These are phyloP conservation scores for Solanum tarapatanum DNA, from an alignment of 257 asterid species.

Conservation along the genomic window DNA sequence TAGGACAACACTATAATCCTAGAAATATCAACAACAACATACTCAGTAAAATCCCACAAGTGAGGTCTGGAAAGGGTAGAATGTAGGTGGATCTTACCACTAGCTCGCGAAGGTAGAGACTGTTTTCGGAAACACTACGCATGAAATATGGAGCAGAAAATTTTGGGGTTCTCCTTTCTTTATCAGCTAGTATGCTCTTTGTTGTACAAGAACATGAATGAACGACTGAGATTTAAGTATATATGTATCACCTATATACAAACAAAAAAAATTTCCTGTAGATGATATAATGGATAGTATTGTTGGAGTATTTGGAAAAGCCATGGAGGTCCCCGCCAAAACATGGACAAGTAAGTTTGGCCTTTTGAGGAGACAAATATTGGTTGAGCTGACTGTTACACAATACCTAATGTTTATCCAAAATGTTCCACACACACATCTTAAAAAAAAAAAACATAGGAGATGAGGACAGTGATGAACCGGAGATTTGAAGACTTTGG, in stretches of 20 bases:
- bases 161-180: not conserved
- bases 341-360: not conserved
- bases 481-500: accelerated
- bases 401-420: not conserved
- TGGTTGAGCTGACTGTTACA: not conserved
- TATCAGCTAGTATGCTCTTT: not conserved
- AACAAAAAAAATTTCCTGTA: not conserved
- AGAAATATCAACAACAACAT: not conserved
- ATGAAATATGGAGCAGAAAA: not conserved
- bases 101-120: not conserved
- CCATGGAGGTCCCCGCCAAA: not conserved
- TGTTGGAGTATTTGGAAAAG: not conserved
- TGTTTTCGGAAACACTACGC: not conserved
- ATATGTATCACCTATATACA: not conserved
- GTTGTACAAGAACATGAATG: not conserved
- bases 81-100: not conserved
- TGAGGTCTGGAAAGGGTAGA: not conserved
- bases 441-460: not conserved
- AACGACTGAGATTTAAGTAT: not conserved
- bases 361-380: not conserved
- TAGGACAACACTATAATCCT: not conserved
- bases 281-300: not conserved
- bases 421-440: not conserved
- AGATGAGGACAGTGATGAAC: too few relatives aligned
- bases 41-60: not conserved